Percentiles rank a stretch among this genome's conserved stretches.
Evolutionary conservation across 805 yeast species (phyloP).

Genomic region (Suhomyces kilbournensis): DNA sequence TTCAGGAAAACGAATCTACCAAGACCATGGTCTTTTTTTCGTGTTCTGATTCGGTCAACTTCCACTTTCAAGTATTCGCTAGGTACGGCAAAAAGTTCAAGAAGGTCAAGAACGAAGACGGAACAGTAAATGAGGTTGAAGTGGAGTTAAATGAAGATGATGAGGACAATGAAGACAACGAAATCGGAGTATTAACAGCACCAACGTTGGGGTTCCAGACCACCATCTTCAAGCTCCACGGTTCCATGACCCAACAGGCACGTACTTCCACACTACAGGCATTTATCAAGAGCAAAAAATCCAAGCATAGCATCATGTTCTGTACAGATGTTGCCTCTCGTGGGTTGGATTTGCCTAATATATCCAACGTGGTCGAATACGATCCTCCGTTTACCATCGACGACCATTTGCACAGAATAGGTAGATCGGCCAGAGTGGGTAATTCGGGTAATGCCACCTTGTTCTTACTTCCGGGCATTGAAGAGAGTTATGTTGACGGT

Average conservation of each 20-base stretch:
- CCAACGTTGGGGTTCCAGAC: constrained; percentile 47
- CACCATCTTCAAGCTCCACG: constrained; percentile 72
- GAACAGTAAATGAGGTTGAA: constrained; percentile 16
- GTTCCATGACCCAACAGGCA: constrained; percentile 79
- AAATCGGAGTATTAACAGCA: constrained; percentile 47
- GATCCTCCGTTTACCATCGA: constrained; percentile 95
- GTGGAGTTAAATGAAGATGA: constrained; percentile 13
- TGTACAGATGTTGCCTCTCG: constrained; percentile 98
- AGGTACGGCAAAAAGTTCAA: constrained; percentile 48
- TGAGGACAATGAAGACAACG: constrained; percentile 22
- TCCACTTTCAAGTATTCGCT: constrained; percentile 75
- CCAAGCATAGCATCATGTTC: constrained; percentile 63
- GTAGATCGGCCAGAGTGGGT: constrained; percentile 99
- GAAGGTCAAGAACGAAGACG: constrained; percentile 29
- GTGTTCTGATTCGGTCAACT: constrained; percentile 95
- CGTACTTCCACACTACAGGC: constrained; percentile 74
- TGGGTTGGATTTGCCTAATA: constrained; percentile 88
- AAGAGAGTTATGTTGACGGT: constrained; percentile 75
- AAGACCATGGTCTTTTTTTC: constrained; percentile 84
- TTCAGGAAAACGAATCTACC: constrained; percentile 20
- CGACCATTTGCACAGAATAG: constrained; percentile 94
- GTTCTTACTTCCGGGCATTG: constrained; percentile 84
- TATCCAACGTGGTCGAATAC: constrained; percentile 82
- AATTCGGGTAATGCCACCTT: constrained; percentile 71
- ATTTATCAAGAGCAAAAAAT: constrained; percentile 46